Base-by-base conservation (phyloP, 768 basidiomycete genomes). In the Symmetrospora coprosmae region DNA sequence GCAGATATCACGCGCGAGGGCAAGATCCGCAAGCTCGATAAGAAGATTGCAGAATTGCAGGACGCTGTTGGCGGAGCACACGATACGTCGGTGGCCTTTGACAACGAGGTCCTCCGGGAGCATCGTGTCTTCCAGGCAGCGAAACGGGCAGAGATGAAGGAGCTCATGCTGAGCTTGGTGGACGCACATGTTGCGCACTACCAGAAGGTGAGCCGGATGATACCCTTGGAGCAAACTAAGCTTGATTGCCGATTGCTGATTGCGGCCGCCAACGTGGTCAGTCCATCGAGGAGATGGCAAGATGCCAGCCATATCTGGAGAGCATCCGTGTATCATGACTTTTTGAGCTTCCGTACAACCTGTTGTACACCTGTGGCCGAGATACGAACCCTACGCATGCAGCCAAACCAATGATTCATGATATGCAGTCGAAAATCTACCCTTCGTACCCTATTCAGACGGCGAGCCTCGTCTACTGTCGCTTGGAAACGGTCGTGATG, bases 131-230 rank as follows among this genome's bases (percentile, higher is more conserved):
- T 97, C 75, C 87, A 94, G 70, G 78, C 81, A 62, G 81, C 84
- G 13, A 97, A 97, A 73, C 83, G 88, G 69, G 79, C 83, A 48
- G 94, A 99, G 75, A 94, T 97, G 92, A 94, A 92, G 74, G 88
- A 90, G 69, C 83, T 96, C 79, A 71, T 99, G 11, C 81, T 80
- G 19, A 82, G 83, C 63, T 80, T 94, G 64, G 89, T 89, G 25
- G 87, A 94, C 66, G 91, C 90, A 9, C 85, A 99, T 72, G 87
- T 97, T 66, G 89, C 90, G 71, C 87, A 94, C 72, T 87, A 94
- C 71, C 51, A 65, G 49, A 60, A 52, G 60, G 60, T 61, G 21
- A 39, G 60, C 47, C 14, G 17, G 21, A 50, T 39, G 38, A 39
- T 39, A 19, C 41, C 27, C 72, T 7, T 30, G 72, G 3, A 64